Base-by-base conservation (phyloP, 768 basidiomycete genomes). In the Naganishia randhawae region DNA sequence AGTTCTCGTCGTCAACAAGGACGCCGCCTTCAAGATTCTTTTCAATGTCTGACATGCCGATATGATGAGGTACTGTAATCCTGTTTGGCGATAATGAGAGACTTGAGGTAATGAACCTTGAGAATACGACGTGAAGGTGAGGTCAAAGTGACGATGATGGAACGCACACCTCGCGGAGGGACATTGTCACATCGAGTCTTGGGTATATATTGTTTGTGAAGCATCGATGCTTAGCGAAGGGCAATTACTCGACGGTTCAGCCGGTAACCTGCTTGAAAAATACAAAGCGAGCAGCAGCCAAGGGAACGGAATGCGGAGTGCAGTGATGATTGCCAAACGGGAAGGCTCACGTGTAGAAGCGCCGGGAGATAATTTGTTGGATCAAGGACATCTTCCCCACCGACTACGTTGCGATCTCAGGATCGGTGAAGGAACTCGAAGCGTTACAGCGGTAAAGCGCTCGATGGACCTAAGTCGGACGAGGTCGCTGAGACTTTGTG, bases 371-470 rank as follows among this genome's bases (percentile, higher is more conserved):
- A 22, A 61, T 61, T 61, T 61, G 57, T 39, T 29, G 37, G 17
- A 27, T 35, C 31, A 9, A 42, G n/a, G 55, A 57, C n/a, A 39
- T 37, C 35, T 41, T 61, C 57, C 57, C 57, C 57, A 37, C 57
- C 57, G 57, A 39, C 57, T 61, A 29, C 33, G 37, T 39, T 61
- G 57, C 57, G 57, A 61, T 61, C 25, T 61, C 57, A 25, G 57
- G 35, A 11, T 41, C 45, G 45, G 45, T 48, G n/a, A 48, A 48
- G n/a, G n/a, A 48, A 48, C 7, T 41, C 39, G 25, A 25, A 61
- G 22, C 35, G 57, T 61, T 39, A 1, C 33, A 55, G n/a, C 11
- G 22, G 19, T 42, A 48, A 48, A 48, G n/a, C 45, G n/a, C 45
- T 48, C 16, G 57, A 39, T 61, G 57, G 57, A 61, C 57, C 57